Base-by-base conservation (phyloP, 2,329 filamentous ascomycete genomes). In the Penicillium olsonii region DNA sequence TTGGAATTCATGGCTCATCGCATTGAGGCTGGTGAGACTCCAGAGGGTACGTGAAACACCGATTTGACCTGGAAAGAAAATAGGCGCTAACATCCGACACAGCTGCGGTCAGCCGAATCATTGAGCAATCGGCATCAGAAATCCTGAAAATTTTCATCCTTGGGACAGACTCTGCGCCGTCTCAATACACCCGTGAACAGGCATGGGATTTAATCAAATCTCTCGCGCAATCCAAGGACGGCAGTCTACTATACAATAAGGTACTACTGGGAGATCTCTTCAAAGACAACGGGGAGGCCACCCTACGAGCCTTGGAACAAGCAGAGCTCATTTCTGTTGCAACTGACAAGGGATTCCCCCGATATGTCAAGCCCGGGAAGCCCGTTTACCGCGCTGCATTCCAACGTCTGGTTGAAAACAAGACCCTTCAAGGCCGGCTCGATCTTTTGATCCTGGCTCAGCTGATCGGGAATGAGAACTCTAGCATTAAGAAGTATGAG, bases 81-180 rank as follows among this genome's bases (percentile, higher is more conserved):
- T 18, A 22, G 31, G 11, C 42, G 39, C 60, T 70, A 40, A 71
- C 50, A 20, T 15, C 22, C 27, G 9, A 5, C 15, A 47, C 48
- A 77, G 80, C 87, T 59, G 94, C 94, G 2, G 87, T 96, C 2
- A 78, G 84, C 18, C 91, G 96, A 56, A 97, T 99, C 54, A 87
- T 96, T 45, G 85, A 90, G 46, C 90, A 96, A 65, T 88, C 87
- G 15, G 88, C 91, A 0, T 89, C 88, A 0, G 94, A 97, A 65
- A 92, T 97, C 40, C 75, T 96, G 53, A 95, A 96, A 65, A 91
- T 96, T 79, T 97, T 92, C 73, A 82, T 99, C 24, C 77, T 95
- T 3, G 64, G 78, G 37, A 67, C 72, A 19, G 82, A 84, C 38
- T 81, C 81, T 42, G 74, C 76, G 2, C 74, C 78, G 34, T 81